Conservation (phyloP, 306 rosid species). For the Elaeagnus macrophylla region DNA sequence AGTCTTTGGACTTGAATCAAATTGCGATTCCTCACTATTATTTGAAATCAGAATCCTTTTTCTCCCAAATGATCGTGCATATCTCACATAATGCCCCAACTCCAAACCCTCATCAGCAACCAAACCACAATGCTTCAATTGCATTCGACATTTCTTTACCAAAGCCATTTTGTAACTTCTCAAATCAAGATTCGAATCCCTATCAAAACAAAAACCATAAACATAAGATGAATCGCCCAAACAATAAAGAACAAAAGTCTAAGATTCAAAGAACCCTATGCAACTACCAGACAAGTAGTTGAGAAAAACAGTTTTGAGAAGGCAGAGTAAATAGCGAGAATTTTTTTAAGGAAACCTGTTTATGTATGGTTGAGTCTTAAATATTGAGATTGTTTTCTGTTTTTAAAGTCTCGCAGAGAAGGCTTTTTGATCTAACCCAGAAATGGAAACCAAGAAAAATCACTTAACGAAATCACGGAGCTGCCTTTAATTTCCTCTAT, state of each 20-base stretch:
- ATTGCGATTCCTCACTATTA: constrained; percentile 13
- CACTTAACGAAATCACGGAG: neutral
- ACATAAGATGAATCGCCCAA: neutral
- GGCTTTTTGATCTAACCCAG: constrained; percentile 1
- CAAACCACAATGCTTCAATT: constrained; percentile 14
- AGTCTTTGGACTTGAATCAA: constrained; percentile 17
- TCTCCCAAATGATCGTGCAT: constrained; percentile 34
- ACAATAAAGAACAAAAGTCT: neutral
- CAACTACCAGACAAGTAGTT: too few relatives aligned
- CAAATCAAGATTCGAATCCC: constrained; percentile 5
- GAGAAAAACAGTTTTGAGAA: neutral
- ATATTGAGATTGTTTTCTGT: neutral
- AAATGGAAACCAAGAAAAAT: neutral
- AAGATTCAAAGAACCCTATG: neutral
- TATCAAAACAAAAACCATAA: neutral
- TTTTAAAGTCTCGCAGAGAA: neutral
- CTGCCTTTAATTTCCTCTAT: neutral
- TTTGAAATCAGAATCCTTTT: constrained; percentile 44
- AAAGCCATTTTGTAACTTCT: constrained; percentile 27
- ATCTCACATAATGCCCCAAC: constrained; percentile 33
- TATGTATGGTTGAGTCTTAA: neutral
- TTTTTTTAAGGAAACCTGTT: neutral
- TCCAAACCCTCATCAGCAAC: constrained; percentile 23
- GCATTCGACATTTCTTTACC: constrained; percentile 28
- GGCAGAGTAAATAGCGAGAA: neutral